These are phyloP conservation scores for Calocybe gangraenosa DNA, from an alignment of 768 basidiomycete genomes.

Conservation along the genomic window DNA sequence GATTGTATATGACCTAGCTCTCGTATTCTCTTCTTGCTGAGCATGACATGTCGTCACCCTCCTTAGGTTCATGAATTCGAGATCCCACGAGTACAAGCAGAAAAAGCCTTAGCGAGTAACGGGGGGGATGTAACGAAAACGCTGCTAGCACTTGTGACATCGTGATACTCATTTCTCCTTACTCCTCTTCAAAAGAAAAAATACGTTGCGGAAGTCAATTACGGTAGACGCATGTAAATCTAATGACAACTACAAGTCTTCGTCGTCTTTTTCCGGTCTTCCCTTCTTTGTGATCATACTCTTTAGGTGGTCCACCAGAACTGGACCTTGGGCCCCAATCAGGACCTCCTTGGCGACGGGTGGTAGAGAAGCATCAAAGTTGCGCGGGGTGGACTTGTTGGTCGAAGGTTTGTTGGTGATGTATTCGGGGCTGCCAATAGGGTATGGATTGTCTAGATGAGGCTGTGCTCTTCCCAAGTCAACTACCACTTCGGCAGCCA, in stretches of 20 bases:
- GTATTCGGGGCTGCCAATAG: conserved; percentile 49
- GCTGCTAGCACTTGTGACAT: conserved; percentile 35
- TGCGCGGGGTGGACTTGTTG: background rate
- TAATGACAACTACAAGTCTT: too few species aligned
- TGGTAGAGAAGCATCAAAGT: background rate
- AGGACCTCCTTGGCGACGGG: too few species aligned
- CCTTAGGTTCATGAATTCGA: conserved; percentile 61
- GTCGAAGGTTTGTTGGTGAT: conserved; percentile 14
- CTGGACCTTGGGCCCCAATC: too few species aligned
- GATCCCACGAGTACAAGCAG: conserved; percentile 52
- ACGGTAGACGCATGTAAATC: too few species aligned
- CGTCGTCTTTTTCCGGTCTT: too few species aligned
- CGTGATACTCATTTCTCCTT: conserved; percentile 5
- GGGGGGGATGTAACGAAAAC: conserved; percentile 50
- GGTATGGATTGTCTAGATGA: conserved; percentile 37
- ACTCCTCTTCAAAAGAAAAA: too few species aligned
- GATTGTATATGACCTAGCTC: conserved; percentile 38
- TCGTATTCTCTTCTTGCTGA: background rate
- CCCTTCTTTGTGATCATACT: too few species aligned
- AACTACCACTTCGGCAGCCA: conserved; percentile 27
- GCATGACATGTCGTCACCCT: background rate
- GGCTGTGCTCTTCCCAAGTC: conserved; percentile 23
- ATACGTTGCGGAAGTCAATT: too few species aligned
- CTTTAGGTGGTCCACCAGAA: too few species aligned
- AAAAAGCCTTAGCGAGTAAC: conserved; percentile 51